These are phyloP conservation scores for Endocladia muricata DNA, from an alignment of 31 red algal genomes.

Conservation along the genomic window DNA sequence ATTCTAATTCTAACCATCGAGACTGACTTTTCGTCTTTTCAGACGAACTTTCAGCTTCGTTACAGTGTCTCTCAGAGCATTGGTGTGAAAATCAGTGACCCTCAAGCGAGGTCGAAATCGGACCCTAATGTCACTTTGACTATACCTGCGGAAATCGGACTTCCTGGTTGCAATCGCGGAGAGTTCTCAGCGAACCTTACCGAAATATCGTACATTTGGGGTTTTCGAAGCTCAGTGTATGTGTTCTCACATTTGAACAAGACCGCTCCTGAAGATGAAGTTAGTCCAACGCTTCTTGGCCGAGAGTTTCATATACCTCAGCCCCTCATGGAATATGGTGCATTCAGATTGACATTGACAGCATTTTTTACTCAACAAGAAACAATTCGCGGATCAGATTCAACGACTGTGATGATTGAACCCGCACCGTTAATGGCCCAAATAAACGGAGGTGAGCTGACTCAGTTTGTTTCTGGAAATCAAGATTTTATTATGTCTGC, in stretches of 20 bases:
- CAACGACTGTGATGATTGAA: constrained; percentile 32
- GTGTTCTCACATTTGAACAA: constrained; percentile 43
- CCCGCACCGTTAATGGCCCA: constrained; percentile 41
- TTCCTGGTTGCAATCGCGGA: constrained; percentile 28
- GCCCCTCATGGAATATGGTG: constrained; percentile 41
- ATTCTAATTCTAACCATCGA: constrained; percentile 28
- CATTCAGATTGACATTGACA: constrained; percentile 29
- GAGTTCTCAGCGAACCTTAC: constrained; percentile 23
- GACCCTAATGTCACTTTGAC: constrained; percentile 42
- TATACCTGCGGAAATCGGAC: constrained; percentile 21
- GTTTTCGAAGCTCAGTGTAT: constrained; percentile 17
- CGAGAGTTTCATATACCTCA: constrained; percentile 72
- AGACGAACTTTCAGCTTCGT: neutral
- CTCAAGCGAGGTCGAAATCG: constrained; percentile 14
- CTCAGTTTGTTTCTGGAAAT: constrained; percentile 25
- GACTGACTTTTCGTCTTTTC: constrained; percentile 8
- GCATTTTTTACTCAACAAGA: constrained; percentile 46
- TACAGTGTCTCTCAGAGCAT: constrained; percentile 21
- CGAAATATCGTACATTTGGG: constrained; percentile 62
- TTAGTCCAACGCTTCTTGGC: constrained; percentile 53
- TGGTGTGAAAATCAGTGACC: constrained; percentile 33
- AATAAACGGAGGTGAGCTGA: constrained; percentile 52
- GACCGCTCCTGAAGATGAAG: constrained; percentile 32
- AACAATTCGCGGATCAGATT: constrained; percentile 44
- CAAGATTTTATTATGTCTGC: constrained; percentile 33